These are phyloP conservation scores for Jackrogersella minutella DNA, from an alignment of 495 filamentous ascomycete species.

Conservation along the genomic window DNA sequence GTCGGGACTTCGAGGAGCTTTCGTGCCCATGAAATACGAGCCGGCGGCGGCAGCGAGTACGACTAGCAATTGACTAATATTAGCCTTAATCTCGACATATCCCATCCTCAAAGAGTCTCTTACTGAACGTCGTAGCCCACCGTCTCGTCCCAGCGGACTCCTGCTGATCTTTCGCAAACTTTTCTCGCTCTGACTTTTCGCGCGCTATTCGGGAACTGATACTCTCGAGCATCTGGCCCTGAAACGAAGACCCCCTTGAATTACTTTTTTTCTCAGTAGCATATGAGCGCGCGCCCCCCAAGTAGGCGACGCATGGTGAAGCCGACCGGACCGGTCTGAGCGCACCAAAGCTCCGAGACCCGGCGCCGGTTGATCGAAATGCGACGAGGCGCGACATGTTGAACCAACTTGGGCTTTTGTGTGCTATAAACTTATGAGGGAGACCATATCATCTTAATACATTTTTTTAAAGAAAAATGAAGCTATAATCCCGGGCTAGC, in stretches of 20 bases:
- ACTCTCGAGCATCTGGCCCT: slow-evolving; percentile 87
- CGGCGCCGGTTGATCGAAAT: slow-evolving; percentile 26
- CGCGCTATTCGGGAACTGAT: slow-evolving; percentile 76
- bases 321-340: slow-evolving; percentile 20
- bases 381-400: slow-evolving; percentile 40
- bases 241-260: slow-evolving; percentile 64
- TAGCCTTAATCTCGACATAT: slow-evolving; percentile 3
- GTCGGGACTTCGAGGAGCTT: slow-evolving; percentile 65
- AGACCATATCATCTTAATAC: slow-evolving; percentile 17
- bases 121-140: slow-evolving; percentile 72
- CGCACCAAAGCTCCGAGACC: slow-evolving; percentile 26
- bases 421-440: neutral
- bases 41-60: slow-evolving; percentile 66
- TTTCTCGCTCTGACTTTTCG: slow-evolving; percentile 74
- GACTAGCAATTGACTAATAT: slow-evolving; percentile 44
- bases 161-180: slow-evolving; percentile 65
- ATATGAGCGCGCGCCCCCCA: slow-evolving; percentile 25
- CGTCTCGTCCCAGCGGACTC: slow-evolving; percentile 63
- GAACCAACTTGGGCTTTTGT: neutral
- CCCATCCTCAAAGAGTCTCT: slow-evolving; percentile 19
- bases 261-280: slow-evolving; percentile 41
- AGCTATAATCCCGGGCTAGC: no score
- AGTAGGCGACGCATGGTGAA: slow-evolving; percentile 21
- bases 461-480: no score
- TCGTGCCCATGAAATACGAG: slow-evolving; percentile 76